Percentiles rank a stretch among this genome's conserved stretches.
These are phyloP conservation scores for Didymella pinodella DNA, from an alignment of 2,329 filamentous ascomycete genomes.

Conservation along the genomic window DNA sequence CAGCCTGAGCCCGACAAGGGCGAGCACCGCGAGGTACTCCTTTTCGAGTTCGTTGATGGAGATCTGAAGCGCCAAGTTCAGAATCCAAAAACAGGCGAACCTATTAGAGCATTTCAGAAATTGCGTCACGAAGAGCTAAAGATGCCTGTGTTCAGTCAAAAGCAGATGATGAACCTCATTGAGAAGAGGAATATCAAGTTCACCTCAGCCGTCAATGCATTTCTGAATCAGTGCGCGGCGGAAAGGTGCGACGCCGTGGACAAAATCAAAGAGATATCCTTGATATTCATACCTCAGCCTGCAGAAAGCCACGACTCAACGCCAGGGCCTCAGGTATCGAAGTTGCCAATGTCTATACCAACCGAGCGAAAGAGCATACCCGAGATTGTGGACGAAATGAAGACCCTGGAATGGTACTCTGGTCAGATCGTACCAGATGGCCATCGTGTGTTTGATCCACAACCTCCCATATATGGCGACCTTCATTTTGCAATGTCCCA, in stretches of 20 bases:
- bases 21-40: slow-evolving; percentile 72
- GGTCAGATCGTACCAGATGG: slow-evolving; percentile 93
- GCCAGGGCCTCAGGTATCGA: slow-evolving; percentile 54
- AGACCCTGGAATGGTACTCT: slow-evolving; percentile 84
- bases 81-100: slow-evolving; percentile 75
- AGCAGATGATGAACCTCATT: slow-evolving; percentile 88
- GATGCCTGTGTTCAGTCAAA: slow-evolving; percentile 92
- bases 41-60: slow-evolving; percentile 92
- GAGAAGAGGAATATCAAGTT: slow-evolving; percentile 91
- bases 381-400: slow-evolving; percentile 86
- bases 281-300: slow-evolving; percentile 69
- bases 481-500: slow-evolving; percentile 88
- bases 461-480: slow-evolving; percentile 81
- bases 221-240: slow-evolving; percentile 75
- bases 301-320: slow-evolving; percentile 55
- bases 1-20: slow-evolving; percentile 50
- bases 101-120: slow-evolving; percentile 71
- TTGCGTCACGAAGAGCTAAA: slow-evolving; percentile 81
- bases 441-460: slow-evolving; percentile 87
- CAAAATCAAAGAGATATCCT: slow-evolving; percentile 66
- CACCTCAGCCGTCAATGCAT: slow-evolving; percentile 74
- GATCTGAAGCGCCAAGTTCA: slow-evolving; percentile 84
- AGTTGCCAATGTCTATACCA: slow-evolving; percentile 76
- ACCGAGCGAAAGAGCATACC: slow-evolving; percentile 79
- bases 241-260: slow-evolving; percentile 72